Percentiles rank a stretch among this genome's conserved stretches.
Evolutionary conservation across 306 rosid genomes (phyloP).

Genomic region (Sicyos baderoa): DNA sequence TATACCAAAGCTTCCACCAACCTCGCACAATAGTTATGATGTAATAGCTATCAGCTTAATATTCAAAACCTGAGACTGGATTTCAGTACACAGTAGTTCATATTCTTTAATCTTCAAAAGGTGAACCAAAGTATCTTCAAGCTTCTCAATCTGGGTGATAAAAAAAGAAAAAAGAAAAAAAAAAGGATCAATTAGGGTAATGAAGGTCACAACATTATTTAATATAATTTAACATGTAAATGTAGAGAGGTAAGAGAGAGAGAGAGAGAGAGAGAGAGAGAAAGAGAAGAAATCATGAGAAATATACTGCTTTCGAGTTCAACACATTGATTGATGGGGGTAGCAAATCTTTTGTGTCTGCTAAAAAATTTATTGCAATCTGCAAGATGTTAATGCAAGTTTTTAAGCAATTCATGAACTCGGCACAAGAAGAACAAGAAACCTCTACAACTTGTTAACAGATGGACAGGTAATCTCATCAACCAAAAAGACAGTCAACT

Average conservation of each 20-base stretch:
- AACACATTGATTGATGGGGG: slow-evolving; percentile 48
- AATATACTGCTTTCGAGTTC: slow-evolving; percentile 46
- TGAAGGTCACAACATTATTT: slow-evolving; percentile 1
- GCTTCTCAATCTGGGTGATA: slow-evolving; percentile 40
- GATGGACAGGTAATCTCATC: slow-evolving; percentile 7
- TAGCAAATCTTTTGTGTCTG: slow-evolving; percentile 42
- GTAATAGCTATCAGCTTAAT: slow-evolving; percentile 12
- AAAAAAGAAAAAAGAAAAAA: neutral
- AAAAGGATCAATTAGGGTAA: slow-evolving; percentile 11
- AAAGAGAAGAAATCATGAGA: neutral
- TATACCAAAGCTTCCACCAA: slow-evolving; percentile 14
- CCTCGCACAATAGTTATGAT: neutral
- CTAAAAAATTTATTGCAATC: slow-evolving; percentile 43
- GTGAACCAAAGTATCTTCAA: slow-evolving; percentile 58
- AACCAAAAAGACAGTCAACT: slow-evolving; percentile 25
- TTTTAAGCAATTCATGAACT: neutral
- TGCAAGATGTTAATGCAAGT: slow-evolving; percentile 33
- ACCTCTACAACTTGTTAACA: neutral
- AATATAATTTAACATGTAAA: slow-evolving; percentile 18
- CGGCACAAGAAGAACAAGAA: neutral
- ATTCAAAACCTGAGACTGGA: slow-evolving; percentile 64
- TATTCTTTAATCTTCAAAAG: slow-evolving; percentile 47
- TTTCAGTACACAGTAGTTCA: slow-evolving; percentile 49
- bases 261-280: neutral
- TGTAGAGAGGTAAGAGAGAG: neutral